Percentiles rank a stretch among this genome's conserved stretches.
Evolutionary conservation across 352 stramenopile species (phyloP).

Genomic region (Pythium aquatile): DNA sequence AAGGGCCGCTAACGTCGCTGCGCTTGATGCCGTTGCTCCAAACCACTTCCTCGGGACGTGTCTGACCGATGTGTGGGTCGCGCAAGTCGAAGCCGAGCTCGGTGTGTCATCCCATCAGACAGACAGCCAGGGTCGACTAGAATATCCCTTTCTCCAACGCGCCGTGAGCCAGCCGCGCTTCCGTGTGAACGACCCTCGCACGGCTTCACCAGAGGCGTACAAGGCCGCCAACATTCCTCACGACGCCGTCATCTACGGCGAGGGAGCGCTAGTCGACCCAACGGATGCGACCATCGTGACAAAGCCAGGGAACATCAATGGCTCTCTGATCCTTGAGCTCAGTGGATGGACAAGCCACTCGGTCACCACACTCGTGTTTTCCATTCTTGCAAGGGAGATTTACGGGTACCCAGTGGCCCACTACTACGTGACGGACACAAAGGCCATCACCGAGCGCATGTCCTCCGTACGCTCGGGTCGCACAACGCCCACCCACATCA

Average conservation of each 20-base stretch:
- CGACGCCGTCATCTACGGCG: constrained; percentile 24
- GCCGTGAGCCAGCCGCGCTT: constrained; percentile 34
- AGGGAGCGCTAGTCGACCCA: constrained; percentile 15
- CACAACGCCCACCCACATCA: constrained; percentile 55
- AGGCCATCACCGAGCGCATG: constrained; percentile 33
- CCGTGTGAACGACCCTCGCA: constrained; percentile 32
- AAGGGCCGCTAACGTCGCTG: background rate
- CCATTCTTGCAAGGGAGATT: constrained; percentile 49
- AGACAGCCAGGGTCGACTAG: constrained; percentile 30
- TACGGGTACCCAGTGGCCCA: constrained; percentile 29
- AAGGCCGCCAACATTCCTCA: constrained; percentile 12
- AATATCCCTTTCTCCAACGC: constrained; percentile 40
- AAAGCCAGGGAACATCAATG: background rate
- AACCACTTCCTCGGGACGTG: constrained; percentile 54
- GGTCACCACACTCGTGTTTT: constrained; percentile 34
- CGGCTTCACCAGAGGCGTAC: constrained; percentile 15
- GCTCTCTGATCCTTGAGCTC: constrained; percentile 29
- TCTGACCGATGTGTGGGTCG: constrained; percentile 38
- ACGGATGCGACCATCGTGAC: background rate
- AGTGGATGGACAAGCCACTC: constrained; percentile 44
- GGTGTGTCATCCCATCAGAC: constrained; percentile 24
- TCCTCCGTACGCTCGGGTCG: constrained; percentile 29
- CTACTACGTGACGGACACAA: constrained; percentile 17
- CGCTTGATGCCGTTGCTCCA: background rate
- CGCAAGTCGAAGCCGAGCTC: constrained; percentile 25